Conservation (phyloP, 495 filamentous ascomycete species). For the Immersiella caudata region DNA sequence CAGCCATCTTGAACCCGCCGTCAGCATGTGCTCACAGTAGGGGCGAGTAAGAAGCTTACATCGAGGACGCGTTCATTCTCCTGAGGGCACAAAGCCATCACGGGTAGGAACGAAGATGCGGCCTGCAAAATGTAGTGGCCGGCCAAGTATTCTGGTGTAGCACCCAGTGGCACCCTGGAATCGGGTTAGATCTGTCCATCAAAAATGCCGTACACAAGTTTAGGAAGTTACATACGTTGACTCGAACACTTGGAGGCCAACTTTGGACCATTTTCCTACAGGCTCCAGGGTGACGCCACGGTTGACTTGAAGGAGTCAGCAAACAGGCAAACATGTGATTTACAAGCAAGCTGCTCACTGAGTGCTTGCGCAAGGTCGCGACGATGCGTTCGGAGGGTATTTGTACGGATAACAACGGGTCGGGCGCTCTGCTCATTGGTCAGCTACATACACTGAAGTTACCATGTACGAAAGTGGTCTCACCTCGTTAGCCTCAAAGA, state of each 20-base stretch:
- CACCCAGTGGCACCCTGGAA: conserved; percentile 78
- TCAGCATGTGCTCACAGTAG: conserved; percentile 11
- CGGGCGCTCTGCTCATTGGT: conserved; percentile 55
- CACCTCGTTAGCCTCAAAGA: conserved; percentile 97
- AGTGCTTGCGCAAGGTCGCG: conserved; percentile 89
- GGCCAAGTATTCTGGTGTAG: conserved; percentile 94
- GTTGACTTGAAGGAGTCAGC: conserved; percentile 58
- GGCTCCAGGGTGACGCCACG: conserved; percentile 95
- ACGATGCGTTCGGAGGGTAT: conserved; percentile 90
- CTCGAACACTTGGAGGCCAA: conserved; percentile 95
- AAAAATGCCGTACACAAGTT: background rate
- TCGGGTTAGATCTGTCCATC: background rate
- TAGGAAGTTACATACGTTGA: conserved; percentile 50
- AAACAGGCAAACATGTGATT: no score
- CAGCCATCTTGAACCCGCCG: conserved; percentile 72
- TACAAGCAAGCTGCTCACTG: conserved; percentile 39
- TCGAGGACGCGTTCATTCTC: conserved; percentile 82
- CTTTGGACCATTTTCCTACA: conserved; percentile 97
- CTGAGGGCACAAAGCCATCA: conserved; percentile 95
- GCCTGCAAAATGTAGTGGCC: conserved; percentile 98
- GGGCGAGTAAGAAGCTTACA: conserved; percentile 10
- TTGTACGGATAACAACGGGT: conserved; percentile 81
- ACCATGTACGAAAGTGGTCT: background rate
- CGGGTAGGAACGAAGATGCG: conserved; percentile 93
- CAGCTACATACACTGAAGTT: background rate